Conservation (phyloP, 768 basidiomycete species). For the Pisolithus marmoratus region DNA sequence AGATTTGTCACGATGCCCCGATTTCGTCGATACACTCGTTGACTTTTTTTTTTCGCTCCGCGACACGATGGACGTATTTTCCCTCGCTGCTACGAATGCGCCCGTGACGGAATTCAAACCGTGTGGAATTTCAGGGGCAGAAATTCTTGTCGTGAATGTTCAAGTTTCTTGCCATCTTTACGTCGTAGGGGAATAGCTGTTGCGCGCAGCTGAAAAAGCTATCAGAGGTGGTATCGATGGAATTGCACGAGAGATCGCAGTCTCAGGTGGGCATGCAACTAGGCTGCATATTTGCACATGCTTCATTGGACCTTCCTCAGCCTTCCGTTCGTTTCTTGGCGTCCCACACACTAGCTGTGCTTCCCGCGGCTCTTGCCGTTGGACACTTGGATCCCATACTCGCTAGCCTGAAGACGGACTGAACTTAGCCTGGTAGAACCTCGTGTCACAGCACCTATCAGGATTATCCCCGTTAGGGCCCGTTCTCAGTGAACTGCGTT, state of each 20-base stretch:
- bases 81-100: slow-evolving; percentile 30
- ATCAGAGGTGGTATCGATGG: slow-evolving; percentile 30
- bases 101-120: slow-evolving; percentile 43
- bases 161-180: not conserved
- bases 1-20: slow-evolving; percentile 42
- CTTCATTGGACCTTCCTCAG: slow-evolving; percentile 18
- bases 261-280: too few species aligned
- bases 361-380: slow-evolving; percentile 39
- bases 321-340: slow-evolving; percentile 52
- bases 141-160: slow-evolving; percentile 46
- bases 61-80: slow-evolving; percentile 43
- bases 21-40: slow-evolving; percentile 39
- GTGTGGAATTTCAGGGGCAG: slow-evolving; percentile 51
- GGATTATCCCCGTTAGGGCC: slow-evolving; percentile 39
- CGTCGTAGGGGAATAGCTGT: not conserved
- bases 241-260: slow-evolving; percentile 17
- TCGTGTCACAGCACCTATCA: slow-evolving; percentile 33
- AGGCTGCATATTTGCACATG: too few species aligned
- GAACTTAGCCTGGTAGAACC: slow-evolving; percentile 36
- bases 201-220: slow-evolving; percentile 29
- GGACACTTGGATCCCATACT: slow-evolving; percentile 28
- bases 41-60: slow-evolving; percentile 31
- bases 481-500: slow-evolving; percentile 5
- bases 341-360: slow-evolving; percentile 41
- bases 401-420: slow-evolving; percentile 26